Base-by-base conservation (phyloP, 768 basidiomycete species). In the Suillus sp. region DNA sequence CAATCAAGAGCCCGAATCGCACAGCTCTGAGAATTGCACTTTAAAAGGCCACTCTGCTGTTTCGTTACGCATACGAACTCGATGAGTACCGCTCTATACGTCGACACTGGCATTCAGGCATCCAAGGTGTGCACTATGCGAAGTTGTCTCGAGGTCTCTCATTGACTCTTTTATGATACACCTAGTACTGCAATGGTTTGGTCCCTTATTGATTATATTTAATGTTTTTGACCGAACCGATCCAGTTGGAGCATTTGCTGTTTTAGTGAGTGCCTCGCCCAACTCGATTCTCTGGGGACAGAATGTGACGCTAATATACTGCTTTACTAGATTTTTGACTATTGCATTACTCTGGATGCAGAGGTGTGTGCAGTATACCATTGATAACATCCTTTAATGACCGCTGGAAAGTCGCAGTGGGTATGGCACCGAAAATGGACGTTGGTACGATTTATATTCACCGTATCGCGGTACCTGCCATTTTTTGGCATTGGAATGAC, bases 341-440 rank as follows among this genome's bases (percentile, higher is more conserved):
- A 74, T 38, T 70, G 64, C 40, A 56, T 72, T 25, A 72, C 71
- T 6, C 68, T 72, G 37, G 37, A 62, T 30, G 47, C 60, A 13
- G 71, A 72, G 68, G 71, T 74, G 27, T 16, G 32, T 59, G n/a
- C 11, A n/a, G 10, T 38, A 7, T 37, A 27, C 18, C 53, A 27
- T 6, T 9, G 1, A 30, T 10, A 45, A 32, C 4, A 4, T 22
- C 16, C 40, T 6, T 42, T 6, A 42, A 68, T n/a, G 66, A 43
- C 1, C 7, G 1, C 13, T 37, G 14, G 30, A 42, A 22, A 72
- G 71, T 66, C 74, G 7, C 62, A 68, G 60, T 54, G 64, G 53
- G 62, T 72, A 7, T 72, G 72, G 71, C 69, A 69, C 16, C 65
- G 69, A 20, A 69, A 63, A 38, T 74, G 71, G 71, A 65, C 59